Evolutionary conservation across 768 basidiomycete genomes (phyloP).

Genomic region (Phanerochaete sordida): DNA sequence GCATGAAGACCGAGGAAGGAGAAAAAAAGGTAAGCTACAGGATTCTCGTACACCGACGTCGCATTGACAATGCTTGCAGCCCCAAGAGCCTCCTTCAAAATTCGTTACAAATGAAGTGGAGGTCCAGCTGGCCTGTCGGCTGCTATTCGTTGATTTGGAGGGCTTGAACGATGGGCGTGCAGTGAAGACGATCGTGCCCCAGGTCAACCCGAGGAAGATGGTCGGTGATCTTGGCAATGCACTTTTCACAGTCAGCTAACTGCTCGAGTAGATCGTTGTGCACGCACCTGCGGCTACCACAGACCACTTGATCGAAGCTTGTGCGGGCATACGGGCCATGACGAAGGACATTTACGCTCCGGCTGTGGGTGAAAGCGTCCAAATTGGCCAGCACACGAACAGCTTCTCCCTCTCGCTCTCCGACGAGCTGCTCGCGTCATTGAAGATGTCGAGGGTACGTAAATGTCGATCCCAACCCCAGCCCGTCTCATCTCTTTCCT

Average conservation of each 20-base stretch:
- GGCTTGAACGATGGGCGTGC: conserved; percentile 96
- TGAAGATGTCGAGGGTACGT: conserved; percentile 86
- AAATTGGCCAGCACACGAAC: conserved; percentile 94
- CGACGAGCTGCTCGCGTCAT: conserved; percentile 74
- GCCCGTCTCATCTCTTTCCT: neutral
- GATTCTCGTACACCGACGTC: too few relatives aligned
- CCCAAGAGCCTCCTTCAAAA: conserved; percentile 88
- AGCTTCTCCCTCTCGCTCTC: conserved; percentile 93
- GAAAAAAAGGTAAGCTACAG: conserved; percentile 70
- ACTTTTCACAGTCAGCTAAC: neutral
- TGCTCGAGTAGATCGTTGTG: conserved; percentile 70
- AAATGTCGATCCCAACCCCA: neutral
- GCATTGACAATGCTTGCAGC: too few relatives aligned
- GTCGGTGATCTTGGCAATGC: too few relatives aligned
- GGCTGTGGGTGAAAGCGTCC: conserved; percentile 65
- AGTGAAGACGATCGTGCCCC: conserved; percentile 93
- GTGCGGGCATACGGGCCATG: conserved; percentile 81
- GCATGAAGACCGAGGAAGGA: conserved; percentile 71
- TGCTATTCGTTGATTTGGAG: conserved; percentile 94
- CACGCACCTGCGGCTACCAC: conserved; percentile 70
- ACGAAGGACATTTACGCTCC: conserved; percentile 92
- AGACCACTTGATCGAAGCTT: conserved; percentile 72
- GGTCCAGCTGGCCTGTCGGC: conserved; percentile 78
- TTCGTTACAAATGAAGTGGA: conserved; percentile 74
- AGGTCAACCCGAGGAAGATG: conserved; percentile 95